A percentile compares a stretch with the other conserved stretches of the same genome.
These are phyloP conservation scores for Geoglossum glabrum DNA, from an alignment of 495 filamentous ascomycete species.

Conservation along the genomic window DNA sequence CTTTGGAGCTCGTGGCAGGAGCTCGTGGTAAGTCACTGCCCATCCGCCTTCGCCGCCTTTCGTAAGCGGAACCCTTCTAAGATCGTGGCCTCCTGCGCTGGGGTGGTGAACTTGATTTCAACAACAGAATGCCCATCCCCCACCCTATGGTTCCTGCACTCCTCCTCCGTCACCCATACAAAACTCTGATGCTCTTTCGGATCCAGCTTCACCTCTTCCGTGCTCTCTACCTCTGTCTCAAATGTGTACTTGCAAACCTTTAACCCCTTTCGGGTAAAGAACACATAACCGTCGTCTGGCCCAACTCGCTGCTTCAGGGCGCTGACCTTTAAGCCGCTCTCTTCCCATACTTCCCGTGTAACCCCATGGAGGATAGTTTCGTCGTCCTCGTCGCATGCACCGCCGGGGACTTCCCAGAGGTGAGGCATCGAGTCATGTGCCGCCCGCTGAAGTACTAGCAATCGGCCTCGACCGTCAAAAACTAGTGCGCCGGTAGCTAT, in stretches of 20 bases:
- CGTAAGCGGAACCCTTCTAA: neutral
- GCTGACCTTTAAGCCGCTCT: conserved; percentile 24
- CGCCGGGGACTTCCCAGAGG: conserved; percentile 36
- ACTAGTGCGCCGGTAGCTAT: neutral
- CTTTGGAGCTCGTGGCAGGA: too few relatives aligned
- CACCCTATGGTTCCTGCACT: neutral
- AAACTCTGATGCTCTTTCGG: conserved; percentile 18
- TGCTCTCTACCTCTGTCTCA: conserved; percentile 12
- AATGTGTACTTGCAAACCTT: conserved; percentile 20
- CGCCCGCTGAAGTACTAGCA: conserved; percentile 32
- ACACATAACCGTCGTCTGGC: neutral
- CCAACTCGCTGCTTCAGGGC: conserved; percentile 21
- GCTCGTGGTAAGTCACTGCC: neutral
- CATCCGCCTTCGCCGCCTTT: neutral
- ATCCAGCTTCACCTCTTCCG: conserved; percentile 9
- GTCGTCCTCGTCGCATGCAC: conserved; percentile 28
- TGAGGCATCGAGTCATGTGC: conserved; percentile 28
- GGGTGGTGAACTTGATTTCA: neutral
- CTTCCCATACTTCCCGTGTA: conserved; percentile 35
- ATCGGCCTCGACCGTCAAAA: conserved; percentile 15
- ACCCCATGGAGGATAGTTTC: conserved; percentile 26
- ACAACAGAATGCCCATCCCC: neutral
- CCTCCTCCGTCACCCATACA: conserved; percentile 17
- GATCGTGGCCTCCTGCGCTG: neutral
- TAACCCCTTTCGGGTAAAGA: conserved; percentile 6